Conservation (phyloP, 2,329 filamentous ascomycete genomes). For the Phaeosphaeriaceae sp. region DNA sequence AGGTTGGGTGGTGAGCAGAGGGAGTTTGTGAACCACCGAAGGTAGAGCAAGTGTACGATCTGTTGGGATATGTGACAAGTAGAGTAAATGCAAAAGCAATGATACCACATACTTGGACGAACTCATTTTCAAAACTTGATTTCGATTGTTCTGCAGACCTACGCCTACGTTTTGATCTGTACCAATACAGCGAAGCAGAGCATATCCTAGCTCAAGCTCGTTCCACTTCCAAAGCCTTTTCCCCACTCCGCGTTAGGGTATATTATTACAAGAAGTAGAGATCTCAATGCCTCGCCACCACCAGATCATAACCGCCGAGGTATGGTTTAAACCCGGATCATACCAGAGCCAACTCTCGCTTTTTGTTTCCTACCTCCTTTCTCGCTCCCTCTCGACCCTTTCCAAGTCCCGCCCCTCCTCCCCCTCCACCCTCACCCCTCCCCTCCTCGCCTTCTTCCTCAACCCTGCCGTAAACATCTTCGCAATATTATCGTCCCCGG, state of each 20-base stretch:
- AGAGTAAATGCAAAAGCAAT: background rate
- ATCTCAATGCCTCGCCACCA: background rate
- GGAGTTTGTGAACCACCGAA: slow-evolving; percentile 54
- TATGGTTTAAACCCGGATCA: too few relatives aligned
- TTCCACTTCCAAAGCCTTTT: background rate
- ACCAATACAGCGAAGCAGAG: background rate
- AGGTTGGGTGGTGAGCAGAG: slow-evolving; percentile 65
- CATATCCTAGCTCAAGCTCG: background rate
- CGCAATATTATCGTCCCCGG: slow-evolving; percentile 35
- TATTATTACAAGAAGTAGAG: slow-evolving; percentile 24
- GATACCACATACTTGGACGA: slow-evolving; percentile 10
- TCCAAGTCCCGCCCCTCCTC: slow-evolving; percentile 42
- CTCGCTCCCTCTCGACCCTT: slow-evolving; percentile 40
- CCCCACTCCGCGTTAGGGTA: slow-evolving; percentile 13
- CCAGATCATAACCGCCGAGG: background rate
- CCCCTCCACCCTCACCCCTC: slow-evolving; percentile 42
- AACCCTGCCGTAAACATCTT: slow-evolving; percentile 38
- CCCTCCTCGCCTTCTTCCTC: slow-evolving; percentile 42
- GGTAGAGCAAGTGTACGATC: slow-evolving; percentile 19
- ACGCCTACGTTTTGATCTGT: background rate
- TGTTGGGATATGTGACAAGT: background rate
- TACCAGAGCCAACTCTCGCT: background rate
- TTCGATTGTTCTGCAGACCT: background rate
- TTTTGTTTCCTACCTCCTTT: slow-evolving; percentile 21
- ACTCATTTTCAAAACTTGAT: background rate